Conservation (phyloP, 176 grass and related monocot species). For the Miscanthus lutarioriparius region DNA sequence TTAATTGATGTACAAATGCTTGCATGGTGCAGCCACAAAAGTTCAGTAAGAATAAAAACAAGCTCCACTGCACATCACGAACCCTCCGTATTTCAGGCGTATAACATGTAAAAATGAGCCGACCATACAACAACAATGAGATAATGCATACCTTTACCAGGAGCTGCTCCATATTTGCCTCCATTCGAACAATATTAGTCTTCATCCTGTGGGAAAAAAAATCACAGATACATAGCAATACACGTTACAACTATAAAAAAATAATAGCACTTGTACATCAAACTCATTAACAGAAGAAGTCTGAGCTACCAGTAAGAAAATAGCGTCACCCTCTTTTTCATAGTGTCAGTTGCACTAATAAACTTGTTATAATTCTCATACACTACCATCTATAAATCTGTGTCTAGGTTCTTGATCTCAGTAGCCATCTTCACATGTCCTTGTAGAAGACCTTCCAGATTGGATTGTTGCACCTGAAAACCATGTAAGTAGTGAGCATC, state of each 20-base stretch:
- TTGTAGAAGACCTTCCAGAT: no score
- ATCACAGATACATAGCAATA: slow-evolving; percentile 8
- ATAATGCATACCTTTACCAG: slow-evolving; percentile 67
- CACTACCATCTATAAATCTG: no score
- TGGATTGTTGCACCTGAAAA: no score
- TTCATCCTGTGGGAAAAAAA: slow-evolving; percentile 79
- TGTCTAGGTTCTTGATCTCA: no score
- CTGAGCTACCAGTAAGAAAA: slow-evolving; percentile 19
- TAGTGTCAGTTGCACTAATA: slow-evolving; percentile 93
- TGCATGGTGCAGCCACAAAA: no score
- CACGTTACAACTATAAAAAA: slow-evolving; percentile 12
- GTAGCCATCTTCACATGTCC: no score
- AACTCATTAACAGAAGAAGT: slow-evolving; percentile 18
- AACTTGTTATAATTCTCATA: no score
- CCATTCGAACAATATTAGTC: slow-evolving; percentile 94
- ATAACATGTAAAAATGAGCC: background rate
- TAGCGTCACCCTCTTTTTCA: slow-evolving; percentile 72
- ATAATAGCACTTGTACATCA: slow-evolving; percentile 33
- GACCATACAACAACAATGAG: background rate
- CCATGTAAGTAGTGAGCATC: no score
- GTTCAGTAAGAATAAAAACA: no score
- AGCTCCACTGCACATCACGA: no score
- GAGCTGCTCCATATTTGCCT: slow-evolving; percentile 88
- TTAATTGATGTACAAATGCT: no score
- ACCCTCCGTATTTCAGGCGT: no score